These are phyloP conservation scores for Ophiocordyceps robertsii DNA, from an alignment of 2,329 filamentous ascomycete species.

Conservation along the genomic window DNA sequence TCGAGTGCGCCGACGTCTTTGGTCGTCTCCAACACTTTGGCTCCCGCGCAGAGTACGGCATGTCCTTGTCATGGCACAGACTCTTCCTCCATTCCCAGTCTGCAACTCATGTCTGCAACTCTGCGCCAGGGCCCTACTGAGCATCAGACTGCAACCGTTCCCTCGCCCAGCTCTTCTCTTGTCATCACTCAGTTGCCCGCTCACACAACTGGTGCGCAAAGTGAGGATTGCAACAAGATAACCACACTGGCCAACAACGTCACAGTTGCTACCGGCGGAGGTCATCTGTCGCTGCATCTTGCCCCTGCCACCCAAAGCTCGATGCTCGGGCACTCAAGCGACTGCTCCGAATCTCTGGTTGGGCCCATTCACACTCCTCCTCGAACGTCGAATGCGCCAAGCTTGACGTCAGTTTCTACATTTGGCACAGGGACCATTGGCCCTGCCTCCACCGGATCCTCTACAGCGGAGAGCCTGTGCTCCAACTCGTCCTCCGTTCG, in stretches of 20 bases:
- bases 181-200: neutral
- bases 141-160: neutral
- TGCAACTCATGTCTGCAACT: neutral
- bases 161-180: neutral
- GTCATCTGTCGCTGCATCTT: neutral
- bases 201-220: neutral
- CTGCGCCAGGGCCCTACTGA: neutral
- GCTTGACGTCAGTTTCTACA: neutral
- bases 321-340: neutral
- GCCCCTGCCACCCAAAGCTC: neutral
- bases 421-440: neutral
- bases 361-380: neutral
- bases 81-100: neutral
- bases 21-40: neutral
- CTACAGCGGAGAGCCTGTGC: neutral
- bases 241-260: neutral
- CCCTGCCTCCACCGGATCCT: neutral
- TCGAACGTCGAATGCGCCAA: neutral
- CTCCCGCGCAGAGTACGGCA: neutral
- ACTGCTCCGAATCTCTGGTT: neutral
- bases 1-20: neutral
- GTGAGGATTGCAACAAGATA: neutral
- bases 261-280: neutral
- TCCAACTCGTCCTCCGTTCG: neutral
- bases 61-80: neutral